These are phyloP conservation scores for Dendrobium officinale DNA, from an alignment of 106 monocot species.

Conservation along the genomic window DNA sequence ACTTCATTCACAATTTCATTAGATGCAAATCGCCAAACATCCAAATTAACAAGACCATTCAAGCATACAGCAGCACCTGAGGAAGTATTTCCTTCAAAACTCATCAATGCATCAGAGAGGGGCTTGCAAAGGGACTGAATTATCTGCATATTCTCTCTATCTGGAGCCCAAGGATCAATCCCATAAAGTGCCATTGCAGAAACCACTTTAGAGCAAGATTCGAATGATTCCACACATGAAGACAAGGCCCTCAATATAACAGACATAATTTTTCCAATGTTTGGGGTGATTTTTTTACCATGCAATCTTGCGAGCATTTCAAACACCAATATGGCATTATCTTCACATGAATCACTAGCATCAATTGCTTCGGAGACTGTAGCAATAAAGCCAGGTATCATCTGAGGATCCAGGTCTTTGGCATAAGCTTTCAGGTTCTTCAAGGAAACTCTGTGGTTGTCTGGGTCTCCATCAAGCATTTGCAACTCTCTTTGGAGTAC, in stretches of 20 bases:
- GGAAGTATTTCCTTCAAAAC: constrained; percentile 39
- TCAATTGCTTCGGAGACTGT: constrained; percentile 65
- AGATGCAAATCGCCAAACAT: constrained; percentile 71
- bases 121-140: constrained; percentile 69
- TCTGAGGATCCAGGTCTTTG: constrained; percentile 59
- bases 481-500: constrained; percentile 47
- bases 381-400: constrained; percentile 61
- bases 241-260: constrained; percentile 59
- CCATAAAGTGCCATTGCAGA: constrained; percentile 79
- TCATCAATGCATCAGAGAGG: constrained; percentile 55
- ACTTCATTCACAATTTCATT: constrained; percentile 60
- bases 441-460: constrained; percentile 60
- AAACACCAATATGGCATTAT: constrained; percentile 69
- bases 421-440: constrained; percentile 66
- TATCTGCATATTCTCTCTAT: constrained; percentile 56
- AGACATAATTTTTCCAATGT: constrained; percentile 72
- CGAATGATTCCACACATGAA: constrained; percentile 51
- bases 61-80: constrained; percentile 78
- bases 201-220: constrained; percentile 79
- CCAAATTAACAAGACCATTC: constrained; percentile 60
- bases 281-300: constrained; percentile 70
- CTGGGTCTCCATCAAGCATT: constrained; percentile 67
- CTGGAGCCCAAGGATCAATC: constrained; percentile 57
- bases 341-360: constrained; percentile 32
- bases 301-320: constrained; percentile 76